Evolutionary conservation across 139 green algal species (phyloP), one percentile per base, ranked within the genome.

Genomic region (Bryopsis sp.): DNA sequence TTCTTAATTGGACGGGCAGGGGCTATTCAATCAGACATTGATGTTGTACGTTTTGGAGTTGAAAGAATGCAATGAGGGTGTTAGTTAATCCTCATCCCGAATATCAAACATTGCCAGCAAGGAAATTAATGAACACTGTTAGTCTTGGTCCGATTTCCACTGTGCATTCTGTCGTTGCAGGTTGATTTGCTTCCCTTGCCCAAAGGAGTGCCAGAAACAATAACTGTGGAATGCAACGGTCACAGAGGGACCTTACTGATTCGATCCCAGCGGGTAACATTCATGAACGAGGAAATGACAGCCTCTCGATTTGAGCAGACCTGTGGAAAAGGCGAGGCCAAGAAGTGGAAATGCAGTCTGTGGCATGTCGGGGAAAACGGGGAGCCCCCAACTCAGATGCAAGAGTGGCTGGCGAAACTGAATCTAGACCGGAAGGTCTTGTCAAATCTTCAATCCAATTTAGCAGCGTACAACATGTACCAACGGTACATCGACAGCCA

Each of bases 281-380:
- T 84, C 28, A 60, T 74, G 0, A 84, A 70, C 0, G 2, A 74
- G 38, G 70, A 84, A 67, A 82, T 92, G 62, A 75, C 80, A 3
- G 79, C 85, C 24, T 81, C 75, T 3, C 65, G 70, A 38, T 94
- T 94, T 74, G 86, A 92, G 86, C 59, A 78, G 50, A 22, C 92
- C 22, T 89, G 83, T 50, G 89, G 89, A 32, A 85, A 82, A 71
- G 85, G 76, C 0, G 82, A 91, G 15, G 84, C 89, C 48, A 96
- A 93, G 76, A 96, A 96, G 75, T 96, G 89, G 89, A 93, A 92
- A 82, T 74, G 38, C 48, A 89, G 78, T 64, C 48, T 96, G 7
- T 92, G 74, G 76, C 79, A 67, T 26, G 58, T 65, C 59, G 58
- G 2, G 19, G 39, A 47, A 35, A 50, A 7, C 28, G 77, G 72